Base-by-base conservation (phyloP, 2,329 filamentous ascomycete species). In the Arthrobotrys conoides region DNA sequence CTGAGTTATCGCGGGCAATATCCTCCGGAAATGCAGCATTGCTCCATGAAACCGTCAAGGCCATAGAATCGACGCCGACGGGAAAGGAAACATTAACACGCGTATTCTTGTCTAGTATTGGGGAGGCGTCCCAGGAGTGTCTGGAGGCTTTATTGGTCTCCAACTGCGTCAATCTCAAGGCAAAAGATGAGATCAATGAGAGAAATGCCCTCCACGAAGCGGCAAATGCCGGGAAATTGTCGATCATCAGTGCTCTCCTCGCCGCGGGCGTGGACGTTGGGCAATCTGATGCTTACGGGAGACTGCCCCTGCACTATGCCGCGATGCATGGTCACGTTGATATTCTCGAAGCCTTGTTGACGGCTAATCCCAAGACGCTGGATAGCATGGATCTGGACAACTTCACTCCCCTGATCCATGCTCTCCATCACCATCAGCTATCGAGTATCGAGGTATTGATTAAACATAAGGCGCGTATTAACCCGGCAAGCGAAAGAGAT, bases 151-250 rank as follows among this genome's bases (percentile, higher is more conserved):
- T 99, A 27, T 87, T 97, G 27, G 90, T 92, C 61, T 97, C 94
- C 1, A 90, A 90, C 0, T 86, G 96, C 24, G 93, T 99, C 38
- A 92, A 98, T 84, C 88, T 97, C n/a, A 91, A 93, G 82, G 96
- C 94, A 0, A 93, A 97, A 82, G 96, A 99, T 83, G 94, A 97
- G 82, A 98, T 99, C 84, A 99, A 98, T 82, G 95, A 97, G 85
- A 89, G 96, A 48, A 99, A 97, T 82, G 97, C 94, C 83, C 87
- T 99, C 57, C 96, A 99, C 82, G 96, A 98, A 85, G 93, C 96
- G n/a, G 92, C 94, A 0, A 97, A 98, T 66, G 97, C 96, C 79
- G 94, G 94, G 20, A 94, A 94, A 82, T 86, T 89, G 9, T 91
- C 92, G 81, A 92, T 97, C 33, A 86, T 98, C 75, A 87, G 89